Evolutionary conservation across 192 early-diverging fungal species (phyloP).

Genomic region (Glomus cerebriforme): DNA sequence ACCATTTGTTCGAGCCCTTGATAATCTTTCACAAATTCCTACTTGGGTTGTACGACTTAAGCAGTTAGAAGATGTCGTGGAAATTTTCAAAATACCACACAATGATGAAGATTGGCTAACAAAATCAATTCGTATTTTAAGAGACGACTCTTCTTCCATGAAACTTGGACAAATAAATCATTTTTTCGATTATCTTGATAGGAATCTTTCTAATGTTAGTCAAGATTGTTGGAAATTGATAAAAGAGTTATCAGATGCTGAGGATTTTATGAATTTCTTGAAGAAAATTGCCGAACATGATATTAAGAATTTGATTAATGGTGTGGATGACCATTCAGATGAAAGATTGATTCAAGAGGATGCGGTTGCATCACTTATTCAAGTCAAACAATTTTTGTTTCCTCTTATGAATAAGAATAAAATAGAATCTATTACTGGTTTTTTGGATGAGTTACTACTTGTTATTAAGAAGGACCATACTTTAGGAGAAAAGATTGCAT

Average conservation of each 20-base stretch:
- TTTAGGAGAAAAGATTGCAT: slow-evolving; percentile 7
- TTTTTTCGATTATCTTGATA: neutral
- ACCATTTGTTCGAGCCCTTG: neutral
- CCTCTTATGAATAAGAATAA: slow-evolving; percentile 2
- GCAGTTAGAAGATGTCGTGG: neutral
- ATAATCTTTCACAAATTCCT: neutral
- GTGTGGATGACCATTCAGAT: slow-evolving; percentile 33
- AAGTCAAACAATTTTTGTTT: slow-evolving; percentile 32
- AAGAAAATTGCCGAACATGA: slow-evolving; percentile 13
- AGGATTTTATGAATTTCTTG: neutral
- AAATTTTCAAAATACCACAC: neutral
- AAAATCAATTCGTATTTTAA: neutral
- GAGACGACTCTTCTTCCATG: neutral
- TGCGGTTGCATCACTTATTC: slow-evolving; percentile 16
- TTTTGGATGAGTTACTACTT: neutral
- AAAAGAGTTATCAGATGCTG: neutral
- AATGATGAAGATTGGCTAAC: neutral
- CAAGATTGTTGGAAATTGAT: slow-evolving; percentile 3
- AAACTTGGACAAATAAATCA: slow-evolving; percentile 5
- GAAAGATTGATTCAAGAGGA: slow-evolving; percentile 33
- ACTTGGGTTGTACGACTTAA: neutral
- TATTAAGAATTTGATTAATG: slow-evolving; percentile 36
- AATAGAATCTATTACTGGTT: neutral
- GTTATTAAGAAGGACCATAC: slow-evolving; percentile 3
- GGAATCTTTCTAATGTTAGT: neutral